Evolutionary conservation across 768 basidiomycete genomes (phyloP), one percentile per base, ranked within the genome.

Genomic region (Hydnum rufescens): DNA sequence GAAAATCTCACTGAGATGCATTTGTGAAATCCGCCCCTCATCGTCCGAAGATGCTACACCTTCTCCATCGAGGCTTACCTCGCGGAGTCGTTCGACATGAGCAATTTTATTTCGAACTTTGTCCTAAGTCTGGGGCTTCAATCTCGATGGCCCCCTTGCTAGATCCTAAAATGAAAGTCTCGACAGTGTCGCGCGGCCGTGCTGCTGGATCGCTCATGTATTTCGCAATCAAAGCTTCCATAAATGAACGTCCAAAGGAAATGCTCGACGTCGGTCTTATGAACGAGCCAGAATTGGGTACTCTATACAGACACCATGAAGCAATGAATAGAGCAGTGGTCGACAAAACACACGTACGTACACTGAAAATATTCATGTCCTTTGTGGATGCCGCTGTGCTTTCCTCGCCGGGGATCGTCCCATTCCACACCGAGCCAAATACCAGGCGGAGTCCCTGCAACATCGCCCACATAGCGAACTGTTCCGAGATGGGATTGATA

Each of bases 391-490:
- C 93, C 93, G 58, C 82, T 76, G 63, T 96, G 90, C 63, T 83
- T 92, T 26, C 93, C 93, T 53, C 89, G 75, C 16, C 26, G 8
- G 19, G 78, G 73, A 60, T 88, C 80, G 61, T 97, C 93, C 86
- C 92, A 97, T 66, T 97, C 93, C 46, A 96, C 74, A n/a, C 93
- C 93, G n/a, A 90, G 71, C 92, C 92, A 97, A 8, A 65, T 58
- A 3, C 83, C 85, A 2, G 65, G 60, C 22, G 13, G 13, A 0
- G 83, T 77, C 13, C 72, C 72, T 18, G 74, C 67, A 19, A 92
- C 77, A 1, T 63, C 57, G 1, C 88, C 88, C 13, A 73, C 65
- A 60, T 74, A 90, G 64, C 66, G 75, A 56, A 93, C 64, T 3
- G 84, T 87, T 2, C 82, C 87, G 32, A 47, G 44, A 47, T 39